phyloP scores from a whole-genome alignment of 2,329 filamentous ascomycete species.

The Cryoendolithus antarcticus region DNA sequence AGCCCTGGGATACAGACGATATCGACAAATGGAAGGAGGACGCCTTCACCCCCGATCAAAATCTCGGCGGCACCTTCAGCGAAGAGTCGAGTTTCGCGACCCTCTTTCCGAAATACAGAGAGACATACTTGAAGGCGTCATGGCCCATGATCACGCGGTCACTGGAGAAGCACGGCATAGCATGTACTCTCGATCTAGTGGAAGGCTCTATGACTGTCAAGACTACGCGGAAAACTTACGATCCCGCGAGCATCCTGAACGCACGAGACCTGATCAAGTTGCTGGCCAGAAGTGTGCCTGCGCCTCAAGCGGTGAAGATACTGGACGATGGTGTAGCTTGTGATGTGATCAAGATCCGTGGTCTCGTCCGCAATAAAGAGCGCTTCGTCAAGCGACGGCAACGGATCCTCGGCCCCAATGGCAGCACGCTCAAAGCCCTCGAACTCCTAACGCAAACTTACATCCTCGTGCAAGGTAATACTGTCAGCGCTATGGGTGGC shows the following conservation, averaged over 20 bases:
- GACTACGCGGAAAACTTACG: slow-evolving; percentile 81
- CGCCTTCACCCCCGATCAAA: slow-evolving; percentile 73
- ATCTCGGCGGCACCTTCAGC: slow-evolving; percentile 69
- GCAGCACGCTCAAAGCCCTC: slow-evolving; percentile 84
- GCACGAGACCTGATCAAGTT: slow-evolving; percentile 90
- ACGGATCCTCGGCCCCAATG: slow-evolving; percentile 80
- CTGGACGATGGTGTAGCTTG: slow-evolving; percentile 83
- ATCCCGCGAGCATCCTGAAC: slow-evolving; percentile 86
- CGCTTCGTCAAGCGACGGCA: slow-evolving; percentile 91
- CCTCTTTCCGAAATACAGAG: slow-evolving; percentile 91
- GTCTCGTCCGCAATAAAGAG: slow-evolving; percentile 83
- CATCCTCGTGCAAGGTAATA: slow-evolving; percentile 92
- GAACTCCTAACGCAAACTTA: slow-evolving; percentile 86
- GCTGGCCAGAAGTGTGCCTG: slow-evolving; percentile 79
- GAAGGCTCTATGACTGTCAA: slow-evolving; percentile 96
- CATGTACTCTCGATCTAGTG: slow-evolving; percentile 83
- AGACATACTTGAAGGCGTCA: slow-evolving; percentile 81
- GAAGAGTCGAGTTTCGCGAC: slow-evolving; percentile 83
- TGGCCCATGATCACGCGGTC: slow-evolving; percentile 86
- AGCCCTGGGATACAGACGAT: slow-evolving; percentile 92
- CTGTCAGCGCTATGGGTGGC: slow-evolving; percentile 79
- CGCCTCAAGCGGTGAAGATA: slow-evolving; percentile 86
- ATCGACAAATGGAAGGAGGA: slow-evolving; percentile 96
- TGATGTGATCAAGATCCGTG: slow-evolving; percentile 93
- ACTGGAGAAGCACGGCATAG: slow-evolving; percentile 77